These are phyloP conservation scores for Hanseniaspora valbyensis DNA, from an alignment of 805 yeast genomes.

Conservation along the genomic window DNA sequence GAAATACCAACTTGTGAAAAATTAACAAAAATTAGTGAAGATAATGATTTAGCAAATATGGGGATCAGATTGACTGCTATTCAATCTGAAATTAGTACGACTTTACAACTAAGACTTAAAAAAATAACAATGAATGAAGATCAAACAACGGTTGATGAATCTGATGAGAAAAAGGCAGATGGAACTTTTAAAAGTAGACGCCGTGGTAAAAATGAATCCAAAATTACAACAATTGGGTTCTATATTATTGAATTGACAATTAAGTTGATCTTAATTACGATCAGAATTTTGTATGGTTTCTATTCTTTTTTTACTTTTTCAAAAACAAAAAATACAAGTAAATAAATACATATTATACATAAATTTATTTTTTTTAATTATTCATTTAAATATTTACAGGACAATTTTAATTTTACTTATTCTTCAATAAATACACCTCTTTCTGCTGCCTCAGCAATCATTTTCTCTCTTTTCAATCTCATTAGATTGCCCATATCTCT, in stretches of 20 bases:
- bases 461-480: constrained; percentile 27
- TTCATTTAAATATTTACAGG: not conserved
- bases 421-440: constrained; percentile 36
- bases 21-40: constrained; percentile 1
- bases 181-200: not conserved
- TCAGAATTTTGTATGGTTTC: constrained; percentile 26
- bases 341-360: not conserved
- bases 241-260: constrained; percentile 24
- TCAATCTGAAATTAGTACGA: constrained; percentile 63
- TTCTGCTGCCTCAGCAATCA: constrained; percentile 37
- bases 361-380: not conserved
- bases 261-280: constrained; percentile 23
- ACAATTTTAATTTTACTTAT: constrained; percentile 15
- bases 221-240: constrained; percentile 16
- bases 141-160: not conserved
- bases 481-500: constrained; percentile 29
- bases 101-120: constrained; percentile 48
- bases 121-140: constrained; percentile 15
- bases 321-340: not conserved
- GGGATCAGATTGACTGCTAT: constrained; percentile 24
- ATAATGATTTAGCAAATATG: constrained; percentile 8
- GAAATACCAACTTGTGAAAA: constrained; percentile 2
- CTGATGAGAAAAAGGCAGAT: not conserved
- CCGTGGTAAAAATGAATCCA: not conserved
- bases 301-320: constrained; percentile 15